phyloP scores from a whole-genome alignment of 2,329 filamentous ascomycete species.

The Colletotrichum liriopes region DNA sequence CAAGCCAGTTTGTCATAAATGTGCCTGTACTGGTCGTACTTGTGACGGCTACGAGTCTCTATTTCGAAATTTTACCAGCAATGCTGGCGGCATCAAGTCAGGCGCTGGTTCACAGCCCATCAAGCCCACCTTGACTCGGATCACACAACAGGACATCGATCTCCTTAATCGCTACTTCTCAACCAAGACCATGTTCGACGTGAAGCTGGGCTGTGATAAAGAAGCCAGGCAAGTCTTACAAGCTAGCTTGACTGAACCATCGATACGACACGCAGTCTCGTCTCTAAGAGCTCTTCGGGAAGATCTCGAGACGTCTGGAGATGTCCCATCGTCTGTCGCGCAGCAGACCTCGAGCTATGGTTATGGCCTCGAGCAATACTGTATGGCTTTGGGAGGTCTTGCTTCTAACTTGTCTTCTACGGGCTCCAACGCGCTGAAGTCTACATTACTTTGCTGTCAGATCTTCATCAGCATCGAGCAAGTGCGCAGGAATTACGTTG shows the following conservation, averaged over 20 bases:
- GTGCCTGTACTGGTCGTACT: slow-evolving; percentile 56
- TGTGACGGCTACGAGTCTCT: slow-evolving; percentile 61
- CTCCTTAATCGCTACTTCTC: slow-evolving; percentile 58
- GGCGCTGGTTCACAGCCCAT: slow-evolving; percentile 42
- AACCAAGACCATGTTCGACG: slow-evolving; percentile 59
- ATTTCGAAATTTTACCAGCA: slow-evolving; percentile 49
- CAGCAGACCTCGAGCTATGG: slow-evolving; percentile 47
- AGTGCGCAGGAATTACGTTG: slow-evolving; percentile 55
- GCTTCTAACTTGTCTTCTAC: slow-evolving; percentile 56
- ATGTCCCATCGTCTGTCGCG: slow-evolving; percentile 45
- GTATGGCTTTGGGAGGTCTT: slow-evolving; percentile 57
- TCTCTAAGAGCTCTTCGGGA: slow-evolving; percentile 59
- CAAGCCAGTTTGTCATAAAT: slow-evolving; percentile 54
- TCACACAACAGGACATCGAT: slow-evolving; percentile 50
- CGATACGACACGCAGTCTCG: slow-evolving; percentile 56
- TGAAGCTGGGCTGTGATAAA: slow-evolving; percentile 54
- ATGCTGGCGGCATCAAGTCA: slow-evolving; percentile 38
- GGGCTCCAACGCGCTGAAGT: slow-evolving; percentile 51
- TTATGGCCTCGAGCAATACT: slow-evolving; percentile 60
- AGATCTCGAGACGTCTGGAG: slow-evolving; percentile 54
- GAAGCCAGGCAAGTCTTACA: slow-evolving; percentile 59
- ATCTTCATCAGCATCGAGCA: slow-evolving; percentile 65
- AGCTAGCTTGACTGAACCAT: slow-evolving; percentile 54
- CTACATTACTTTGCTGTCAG: slow-evolving; percentile 62
- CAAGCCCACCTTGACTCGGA: slow-evolving; percentile 42